Evolutionary conservation across 1,139 yeast genomes (phyloP), one percentile per base, ranked within the genome.

Genomic region (Scheffersomyces illinoinensis): DNA sequence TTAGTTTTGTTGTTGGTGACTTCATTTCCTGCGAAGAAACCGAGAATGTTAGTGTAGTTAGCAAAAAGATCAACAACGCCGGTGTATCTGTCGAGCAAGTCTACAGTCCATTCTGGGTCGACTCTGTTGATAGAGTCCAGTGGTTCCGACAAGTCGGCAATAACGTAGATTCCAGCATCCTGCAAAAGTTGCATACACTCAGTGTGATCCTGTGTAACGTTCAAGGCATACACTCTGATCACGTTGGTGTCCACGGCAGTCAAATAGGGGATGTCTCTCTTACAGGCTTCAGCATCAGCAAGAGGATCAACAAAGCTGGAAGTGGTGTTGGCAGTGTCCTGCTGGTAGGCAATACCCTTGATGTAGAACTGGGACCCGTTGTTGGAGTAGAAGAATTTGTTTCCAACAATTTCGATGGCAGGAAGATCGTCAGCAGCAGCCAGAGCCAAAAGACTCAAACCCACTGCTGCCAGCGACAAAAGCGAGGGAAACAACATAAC

Each of bases 1-100:
- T 93, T 93, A 48, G 75, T 62, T 20, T 67, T 69, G 57, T 72
- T 72, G 66, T 79, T 79, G 69, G 95, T 88, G 61, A 93, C 90
- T 79, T 93, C 98, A 72, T 93, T 93, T 69, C 98, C 98, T 53
- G 96, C 87, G 71, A 93, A 89, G 79, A 92, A 92, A n/a, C 97
- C 98, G 62, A 93, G 77, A 17, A 91, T 82, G 71, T 93, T 93
- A 59, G 96, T 88, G 76, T 91, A 93, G 67, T 86, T 82, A 68
- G 88, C 86, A 77, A 93, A 90, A 59, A 89, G 89, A 70, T 93
- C 97, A 65, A 93, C 88, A 63, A 93, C 89, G 59, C 83, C 84
- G 74, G 93, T 91, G 64, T 92, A 91, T 70, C 95, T 88, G 56
- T 85, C 76, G 70, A 90, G 78, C 71, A 91, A 90, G 54, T 79